Percentiles rank a stretch among this genome's conserved stretches.
phyloP scores from a whole-genome alignment of 2,329 filamentous ascomycete species.

The Dactylellina parvicollis region DNA sequence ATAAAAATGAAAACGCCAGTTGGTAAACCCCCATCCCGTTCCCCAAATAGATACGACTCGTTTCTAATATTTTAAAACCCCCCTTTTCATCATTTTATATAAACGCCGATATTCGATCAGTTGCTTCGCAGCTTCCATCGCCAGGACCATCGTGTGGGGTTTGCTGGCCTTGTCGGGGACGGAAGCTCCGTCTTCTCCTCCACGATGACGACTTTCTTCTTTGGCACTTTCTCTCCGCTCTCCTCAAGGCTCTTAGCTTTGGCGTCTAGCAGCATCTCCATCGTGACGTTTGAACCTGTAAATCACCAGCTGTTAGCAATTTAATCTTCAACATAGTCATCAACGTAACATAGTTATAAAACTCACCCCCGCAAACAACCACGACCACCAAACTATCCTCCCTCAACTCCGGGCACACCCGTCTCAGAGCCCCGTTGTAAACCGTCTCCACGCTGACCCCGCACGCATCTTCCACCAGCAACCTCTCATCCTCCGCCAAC shows the following conservation, averaged over 20 bases:
- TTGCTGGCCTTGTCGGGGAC: conserved; percentile 30
- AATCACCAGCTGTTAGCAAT: conserved; percentile 37
- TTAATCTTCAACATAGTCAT: neutral
- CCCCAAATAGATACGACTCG: neutral
- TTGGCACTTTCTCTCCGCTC: neutral
- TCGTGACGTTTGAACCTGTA: conserved; percentile 72
- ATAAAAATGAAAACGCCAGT: conserved; percentile 11
- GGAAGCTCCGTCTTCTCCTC: conserved; percentile 7
- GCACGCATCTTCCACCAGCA: conserved; percentile 85
- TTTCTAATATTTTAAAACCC: neutral
- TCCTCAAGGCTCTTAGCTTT: conserved; percentile 40
- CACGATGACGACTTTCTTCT: neutral
- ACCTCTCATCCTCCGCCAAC: conserved; percentile 81
- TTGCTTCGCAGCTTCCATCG: conserved; percentile 30
- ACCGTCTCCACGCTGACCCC: conserved; percentile 79
- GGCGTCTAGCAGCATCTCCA: conserved; percentile 68
- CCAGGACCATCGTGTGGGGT: conserved; percentile 45
- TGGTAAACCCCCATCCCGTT: conserved; percentile 9
- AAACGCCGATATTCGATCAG: conserved; percentile 2
- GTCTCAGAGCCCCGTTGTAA: conserved; percentile 72
- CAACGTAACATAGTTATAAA: neutral
- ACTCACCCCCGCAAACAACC: conserved; percentile 76
- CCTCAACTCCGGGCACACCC: conserved; percentile 71
- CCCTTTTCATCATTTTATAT: conserved; percentile 3
- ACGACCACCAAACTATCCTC: conserved; percentile 78